Conservation (phyloP, 1,139 yeast species). For the Starmera stellimalicola region DNA sequence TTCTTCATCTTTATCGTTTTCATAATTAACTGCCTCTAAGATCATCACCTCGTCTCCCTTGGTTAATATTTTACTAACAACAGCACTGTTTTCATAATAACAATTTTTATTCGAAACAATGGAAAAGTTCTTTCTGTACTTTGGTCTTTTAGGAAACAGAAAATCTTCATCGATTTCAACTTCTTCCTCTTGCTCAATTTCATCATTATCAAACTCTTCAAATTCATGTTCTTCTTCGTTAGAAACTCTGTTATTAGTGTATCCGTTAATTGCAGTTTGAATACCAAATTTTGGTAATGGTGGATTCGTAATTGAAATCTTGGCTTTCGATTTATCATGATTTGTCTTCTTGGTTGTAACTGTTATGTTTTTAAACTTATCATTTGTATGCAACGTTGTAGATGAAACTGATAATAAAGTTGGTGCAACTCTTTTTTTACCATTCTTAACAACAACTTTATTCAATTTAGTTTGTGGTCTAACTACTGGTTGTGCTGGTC, state of each 20-base stretch:
- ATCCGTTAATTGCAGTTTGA: constrained; percentile 23
- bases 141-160: constrained; percentile 4
- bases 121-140: constrained; percentile 1
- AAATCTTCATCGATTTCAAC: constrained; percentile 14
- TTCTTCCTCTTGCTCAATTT: constrained; percentile 26
- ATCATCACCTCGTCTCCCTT: constrained; percentile 18
- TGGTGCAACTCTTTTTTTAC: constrained; percentile 84
- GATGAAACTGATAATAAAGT: constrained; percentile 48
- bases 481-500: constrained; percentile 2
- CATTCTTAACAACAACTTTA: constrained; percentile 31
- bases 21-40: constrained; percentile 14
- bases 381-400: constrained; percentile 6
- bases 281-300: constrained; percentile 28
- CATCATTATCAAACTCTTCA: constrained; percentile 23
- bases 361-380: constrained; percentile 10
- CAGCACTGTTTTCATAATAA: constrained; percentile 7
- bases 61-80: constrained; percentile 5
- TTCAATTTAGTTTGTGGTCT: constrained; percentile 21
- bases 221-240: constrained; percentile 25
- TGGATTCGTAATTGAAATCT: constrained; percentile 22
- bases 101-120: constrained; percentile 7
- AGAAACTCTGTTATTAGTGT: constrained; percentile 28
- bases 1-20: constrained; percentile 31
- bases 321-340: constrained; percentile 4
- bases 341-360: constrained; percentile 5